phyloP scores from a whole-genome alignment of 106 monocot genomes.

The Xerophyta viscosa region DNA sequence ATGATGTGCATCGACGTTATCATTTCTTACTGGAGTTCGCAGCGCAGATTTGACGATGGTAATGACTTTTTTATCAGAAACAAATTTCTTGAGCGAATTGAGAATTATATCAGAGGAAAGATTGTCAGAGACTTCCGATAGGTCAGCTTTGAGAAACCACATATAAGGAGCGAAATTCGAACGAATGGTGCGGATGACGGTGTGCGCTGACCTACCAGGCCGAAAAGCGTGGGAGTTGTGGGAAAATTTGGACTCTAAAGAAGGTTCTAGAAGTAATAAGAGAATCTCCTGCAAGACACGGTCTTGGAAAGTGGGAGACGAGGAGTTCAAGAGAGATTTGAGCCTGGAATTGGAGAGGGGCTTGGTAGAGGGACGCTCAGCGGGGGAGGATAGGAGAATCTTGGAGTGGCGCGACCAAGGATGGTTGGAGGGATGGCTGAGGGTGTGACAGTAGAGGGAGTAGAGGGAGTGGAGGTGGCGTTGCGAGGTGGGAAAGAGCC shows the following conservation, averaged over 20 bases:
- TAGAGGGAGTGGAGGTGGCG: constrained; percentile 74
- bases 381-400: constrained; percentile 64
- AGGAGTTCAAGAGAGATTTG: constrained; percentile 17
- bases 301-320: constrained; percentile 65
- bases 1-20: constrained; percentile 1
- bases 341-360: constrained; percentile 46
- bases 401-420: constrained; percentile 45
- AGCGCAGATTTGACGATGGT: constrained; percentile 52
- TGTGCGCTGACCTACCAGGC: constrained; percentile 72
- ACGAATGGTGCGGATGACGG: constrained; percentile 67
- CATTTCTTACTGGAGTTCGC: constrained; percentile 20
- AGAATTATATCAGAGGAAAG: constrained; percentile 36
- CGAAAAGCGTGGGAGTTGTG: constrained; percentile 68
- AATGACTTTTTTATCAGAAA: constrained; percentile 52
- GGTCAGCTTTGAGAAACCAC: constrained; percentile 78
- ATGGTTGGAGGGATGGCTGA: constrained; percentile 16
- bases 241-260: constrained; percentile 77
- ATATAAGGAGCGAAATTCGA: constrained; percentile 73
- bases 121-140: constrained; percentile 27
- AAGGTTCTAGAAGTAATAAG: constrained; percentile 67
- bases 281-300: constrained; percentile 79
- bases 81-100: constrained; percentile 35
- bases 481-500: constrained; percentile 56
- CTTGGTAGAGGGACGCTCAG: constrained; percentile 43
- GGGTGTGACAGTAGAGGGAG: constrained; percentile 10